phyloP scores from a whole-genome alignment of 306 rosid genomes.

The Mimosa bimucronata region DNA sequence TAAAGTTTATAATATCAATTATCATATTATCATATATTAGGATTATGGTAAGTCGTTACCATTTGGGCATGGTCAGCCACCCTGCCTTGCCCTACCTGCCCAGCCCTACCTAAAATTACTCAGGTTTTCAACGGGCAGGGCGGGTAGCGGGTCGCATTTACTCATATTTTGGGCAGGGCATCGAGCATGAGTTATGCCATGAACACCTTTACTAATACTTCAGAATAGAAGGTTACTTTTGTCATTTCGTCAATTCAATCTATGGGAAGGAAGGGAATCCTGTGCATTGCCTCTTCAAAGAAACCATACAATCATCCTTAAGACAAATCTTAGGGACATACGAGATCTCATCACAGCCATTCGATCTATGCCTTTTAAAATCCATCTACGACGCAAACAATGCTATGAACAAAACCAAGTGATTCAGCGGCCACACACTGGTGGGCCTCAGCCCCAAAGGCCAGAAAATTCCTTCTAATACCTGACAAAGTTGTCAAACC shows the following conservation, averaged over 20 bases:
- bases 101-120: no score
- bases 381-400: slow-evolving; percentile 72
- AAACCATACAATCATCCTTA: slow-evolving; percentile 82
- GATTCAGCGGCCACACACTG: slow-evolving; percentile 89
- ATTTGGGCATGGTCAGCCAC: no score
- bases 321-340: slow-evolving; percentile 86
- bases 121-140: no score
- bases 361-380: slow-evolving; percentile 72
- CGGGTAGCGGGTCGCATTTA: no score
- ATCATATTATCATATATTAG: no score
- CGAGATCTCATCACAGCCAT: slow-evolving; percentile 83
- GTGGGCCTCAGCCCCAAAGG: slow-evolving; percentile 94
- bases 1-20: no score
- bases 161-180: no score
- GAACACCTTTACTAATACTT: no score
- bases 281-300: slow-evolving; percentile 51
- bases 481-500: no score
- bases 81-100: no score
- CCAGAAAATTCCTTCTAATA: slow-evolving; percentile 63
- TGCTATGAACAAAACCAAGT: slow-evolving; percentile 83
- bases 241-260: not conserved
- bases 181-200: no score
- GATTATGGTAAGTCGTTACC: no score
- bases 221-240: not conserved
- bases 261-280: slow-evolving; percentile 49